Base-by-base conservation (phyloP, 208 protist genomes). In the Leishmania guyanensis region DNA sequence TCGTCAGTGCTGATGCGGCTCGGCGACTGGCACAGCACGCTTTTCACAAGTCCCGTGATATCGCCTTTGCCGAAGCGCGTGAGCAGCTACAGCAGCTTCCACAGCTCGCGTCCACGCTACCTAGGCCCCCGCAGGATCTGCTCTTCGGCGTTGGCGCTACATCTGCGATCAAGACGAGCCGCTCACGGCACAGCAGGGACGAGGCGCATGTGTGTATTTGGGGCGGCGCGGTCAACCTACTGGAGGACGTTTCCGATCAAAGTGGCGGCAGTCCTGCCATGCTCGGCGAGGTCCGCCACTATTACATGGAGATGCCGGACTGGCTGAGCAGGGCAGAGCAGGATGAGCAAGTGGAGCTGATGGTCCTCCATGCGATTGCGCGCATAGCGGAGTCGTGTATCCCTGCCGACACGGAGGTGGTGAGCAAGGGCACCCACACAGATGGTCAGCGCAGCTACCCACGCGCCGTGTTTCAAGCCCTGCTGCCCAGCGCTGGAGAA, bases 111-210 rank as follows among this genome's bases (percentile, higher is more conserved):
- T 22, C 50, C 8, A 65, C 33, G 46, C 65, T 22, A 43, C 22
- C 69, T 14, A 2, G 26, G 43, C 62, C 5, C 12, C 1, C 29
- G 58, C 33, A 64, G 33, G 51, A 50, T 43, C n/a, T 74, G 43
- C 20, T 93, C 36, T 83, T 94, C n/a, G 92, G 92, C 12, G 69
- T 95, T 56, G 92, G 92, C 39, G 86, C 88, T 16, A 95, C 90
- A 8, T 89, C 90, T 6, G 90, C 92, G 16, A 56, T 93, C 29
- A 82, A 84, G 70, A 94, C 83, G 5, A 80, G 58, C 73, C 82
- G 86, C 3, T 46, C n/a, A n/a, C 86, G 89, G 0, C 82, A 75
- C 56, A 85, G 85, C 50, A 81, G 46, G 9, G 90, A 93, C 71
- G 75, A 79, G 14, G 92, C 83, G 53, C 87, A 88, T 54, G 82